Evolutionary conservation across 768 basidiomycete genomes (phyloP), one percentile per base, ranked within the genome.

Genomic region (Phylloporus sp.): DNA sequence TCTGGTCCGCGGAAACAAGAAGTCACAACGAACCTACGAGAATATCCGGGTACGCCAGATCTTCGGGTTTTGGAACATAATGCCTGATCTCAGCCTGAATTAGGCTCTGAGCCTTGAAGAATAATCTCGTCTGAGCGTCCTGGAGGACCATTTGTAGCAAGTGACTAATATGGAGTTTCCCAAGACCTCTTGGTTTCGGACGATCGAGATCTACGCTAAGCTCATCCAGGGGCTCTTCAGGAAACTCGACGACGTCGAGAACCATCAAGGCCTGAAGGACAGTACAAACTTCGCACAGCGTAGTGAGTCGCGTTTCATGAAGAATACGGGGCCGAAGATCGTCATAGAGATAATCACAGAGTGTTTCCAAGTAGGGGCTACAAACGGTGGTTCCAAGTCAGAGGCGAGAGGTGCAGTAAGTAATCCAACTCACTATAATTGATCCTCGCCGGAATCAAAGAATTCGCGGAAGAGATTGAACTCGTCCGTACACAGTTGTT

Each of bases 191-290:
- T 37, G 59, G 52, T 33, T 65, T 62, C 20, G 57, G 56, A 31
- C 62, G 56, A 33, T 75, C 71, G 15, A 75, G 54, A 46, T 76
- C 70, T 14, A 72, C 48, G 3, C 59, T 67, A 6, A 79, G 69
- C 17, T 52, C 57, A 17, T 64, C 69, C 10, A 46, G 34, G 27
- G 52, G 48, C 8, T 68, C 67, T 9, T 65, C 64, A 37, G 60
- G 53, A 29, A 70, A 47, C 9, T 68, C 66, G 0, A 79, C 71
- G 15, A 88, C 74, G 59, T 95, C 93, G 23, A 93, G 81, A 4
- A 97, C 88, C 91, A 98, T 97, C 33, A 98, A 74, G 0, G 94
- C 95, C 62, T 94, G 90, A 3, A 99, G 74, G 17, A 99, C 90
- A 0, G 91, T 97, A 72, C 95, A 99, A 21, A 97, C 90, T 63